Evolutionary conservation across 2,329 filamentous ascomycete species (phyloP).

Genomic region (Juglanconis sp.): DNA sequence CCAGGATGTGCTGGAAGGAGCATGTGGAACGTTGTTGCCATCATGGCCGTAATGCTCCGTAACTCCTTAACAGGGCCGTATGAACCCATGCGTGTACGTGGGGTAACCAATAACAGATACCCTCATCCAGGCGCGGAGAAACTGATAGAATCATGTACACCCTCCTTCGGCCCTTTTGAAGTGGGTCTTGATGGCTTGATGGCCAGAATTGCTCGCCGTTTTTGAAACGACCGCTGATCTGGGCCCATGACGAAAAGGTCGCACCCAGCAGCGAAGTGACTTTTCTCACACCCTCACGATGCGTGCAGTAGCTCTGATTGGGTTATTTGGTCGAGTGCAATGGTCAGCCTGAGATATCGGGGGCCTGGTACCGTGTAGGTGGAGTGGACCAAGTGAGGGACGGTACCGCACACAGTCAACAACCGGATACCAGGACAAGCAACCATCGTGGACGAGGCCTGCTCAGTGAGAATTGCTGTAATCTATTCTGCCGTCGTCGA

Average conservation of each 20-base stretch:
- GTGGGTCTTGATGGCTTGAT: conserved; percentile 6
- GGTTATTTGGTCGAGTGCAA: background rate
- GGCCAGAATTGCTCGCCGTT: background rate
- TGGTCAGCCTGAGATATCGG: background rate
- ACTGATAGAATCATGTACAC: background rate
- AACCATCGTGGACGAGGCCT: background rate
- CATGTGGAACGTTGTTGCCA: background rate
- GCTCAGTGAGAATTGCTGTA: background rate
- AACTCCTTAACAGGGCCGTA: background rate
- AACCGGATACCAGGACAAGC: background rate
- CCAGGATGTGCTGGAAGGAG: conserved; percentile 3
- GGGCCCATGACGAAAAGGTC: background rate
- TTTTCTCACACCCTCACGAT: background rate
- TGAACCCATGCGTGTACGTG: background rate
- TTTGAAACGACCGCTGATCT: conserved; percentile 3
- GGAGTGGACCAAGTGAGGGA: background rate
- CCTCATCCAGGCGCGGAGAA: background rate
- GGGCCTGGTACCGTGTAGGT: background rate
- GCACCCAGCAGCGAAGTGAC: background rate
- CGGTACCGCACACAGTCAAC: too few relatives aligned
- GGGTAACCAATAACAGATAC: background rate
- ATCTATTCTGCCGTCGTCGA: background rate
- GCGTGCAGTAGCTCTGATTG: background rate
- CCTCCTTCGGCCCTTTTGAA: background rate
- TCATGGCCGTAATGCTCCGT: background rate